Conservation (phyloP, 2,329 filamentous ascomycete genomes). For the Colletotrichum camelliae region DNA sequence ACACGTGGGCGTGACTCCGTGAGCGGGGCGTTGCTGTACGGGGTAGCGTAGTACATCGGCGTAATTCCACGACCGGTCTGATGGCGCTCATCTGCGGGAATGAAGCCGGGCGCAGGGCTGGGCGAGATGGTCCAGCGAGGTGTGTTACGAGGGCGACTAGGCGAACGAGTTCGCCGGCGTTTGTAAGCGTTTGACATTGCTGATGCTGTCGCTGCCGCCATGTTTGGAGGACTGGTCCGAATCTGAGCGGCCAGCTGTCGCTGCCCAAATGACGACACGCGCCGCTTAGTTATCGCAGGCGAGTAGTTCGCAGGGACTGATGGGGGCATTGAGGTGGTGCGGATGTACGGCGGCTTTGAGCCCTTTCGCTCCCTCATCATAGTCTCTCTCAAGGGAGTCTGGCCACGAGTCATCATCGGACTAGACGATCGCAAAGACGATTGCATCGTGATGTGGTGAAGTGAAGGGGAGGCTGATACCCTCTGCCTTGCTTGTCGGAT, state of each 20-base stretch:
- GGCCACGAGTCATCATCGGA: conserved; percentile 40
- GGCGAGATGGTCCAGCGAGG: conserved; percentile 60
- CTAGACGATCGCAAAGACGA: conserved; percentile 41
- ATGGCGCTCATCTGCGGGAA: conserved; percentile 35
- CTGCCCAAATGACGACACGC: conserved; percentile 49
- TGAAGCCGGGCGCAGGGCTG: conserved; percentile 43
- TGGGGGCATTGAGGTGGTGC: conserved; percentile 59
- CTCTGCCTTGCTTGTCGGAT: conserved; percentile 46
- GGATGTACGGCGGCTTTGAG: conserved; percentile 53
- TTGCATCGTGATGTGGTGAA: conserved; percentile 41
- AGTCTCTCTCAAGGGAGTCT: conserved; percentile 42
- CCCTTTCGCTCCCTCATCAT: conserved; percentile 45
- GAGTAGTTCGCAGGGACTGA: conserved; percentile 41
- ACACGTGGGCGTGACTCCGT: conserved; percentile 41
- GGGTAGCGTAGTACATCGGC: conserved; percentile 78
- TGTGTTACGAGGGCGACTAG: conserved; percentile 57
- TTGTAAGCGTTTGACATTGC: conserved; percentile 29
- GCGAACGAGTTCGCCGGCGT: conserved; percentile 63
- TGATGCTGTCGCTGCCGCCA: background rate
- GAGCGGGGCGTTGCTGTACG: conserved; percentile 67
- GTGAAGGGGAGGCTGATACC: conserved; percentile 47
- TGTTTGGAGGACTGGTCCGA: conserved; percentile 32
- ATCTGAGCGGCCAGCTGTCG: conserved; percentile 8
- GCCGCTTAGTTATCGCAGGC: conserved; percentile 46
- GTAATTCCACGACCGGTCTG: conserved; percentile 47